Conservation (phyloP, 2,329 filamentous ascomycete species). For the Ceratocystis albifundus region DNA sequence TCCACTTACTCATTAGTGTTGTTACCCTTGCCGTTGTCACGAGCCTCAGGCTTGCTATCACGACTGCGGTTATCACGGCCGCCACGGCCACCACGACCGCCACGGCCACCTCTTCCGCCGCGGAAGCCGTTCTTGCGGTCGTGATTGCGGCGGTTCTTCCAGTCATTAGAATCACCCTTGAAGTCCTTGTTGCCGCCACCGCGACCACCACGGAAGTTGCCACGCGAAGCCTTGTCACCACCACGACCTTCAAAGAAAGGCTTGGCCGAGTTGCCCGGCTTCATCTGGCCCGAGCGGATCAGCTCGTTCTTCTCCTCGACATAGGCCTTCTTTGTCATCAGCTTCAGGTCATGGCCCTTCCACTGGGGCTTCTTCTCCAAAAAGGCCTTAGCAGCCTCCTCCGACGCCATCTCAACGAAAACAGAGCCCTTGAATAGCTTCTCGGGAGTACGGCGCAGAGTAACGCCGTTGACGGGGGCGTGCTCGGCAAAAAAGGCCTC, state of each 20-base stretch:
- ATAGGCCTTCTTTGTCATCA: constrained; percentile 84
- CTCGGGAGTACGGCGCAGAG: constrained; percentile 64
- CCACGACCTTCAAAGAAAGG: constrained; percentile 42
- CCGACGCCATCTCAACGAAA: constrained; percentile 80
- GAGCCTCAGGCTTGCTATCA: constrained; percentile 25
- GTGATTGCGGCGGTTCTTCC: constrained; percentile 52
- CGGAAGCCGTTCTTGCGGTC: constrained; percentile 51
- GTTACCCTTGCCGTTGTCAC: constrained; percentile 26
- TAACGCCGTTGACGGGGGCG: constrained; percentile 69
- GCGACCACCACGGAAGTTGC: constrained; percentile 33
- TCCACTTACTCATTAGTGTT: constrained; percentile 31
- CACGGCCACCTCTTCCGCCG: constrained; percentile 35
- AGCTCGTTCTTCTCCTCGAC: constrained; percentile 63
- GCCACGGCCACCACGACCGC: constrained; percentile 34
- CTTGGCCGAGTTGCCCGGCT: constrained; percentile 41
- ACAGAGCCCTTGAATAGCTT: constrained; percentile 89
- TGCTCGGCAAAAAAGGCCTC: constrained; percentile 81
- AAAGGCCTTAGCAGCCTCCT: constrained; percentile 71
- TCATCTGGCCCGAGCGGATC: constrained; percentile 58
- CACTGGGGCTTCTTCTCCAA: constrained; percentile 75
- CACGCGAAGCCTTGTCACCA: constrained; percentile 28
- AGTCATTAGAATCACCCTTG: constrained; percentile 43
- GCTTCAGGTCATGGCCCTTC: constrained; percentile 65
- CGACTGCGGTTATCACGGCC: constrained; percentile 26
- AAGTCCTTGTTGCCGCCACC: constrained; percentile 28